These are phyloP conservation scores for Stygiomarasmius scandens DNA, from an alignment of 1,284 basidiomycete species.

Conservation along the genomic window DNA sequence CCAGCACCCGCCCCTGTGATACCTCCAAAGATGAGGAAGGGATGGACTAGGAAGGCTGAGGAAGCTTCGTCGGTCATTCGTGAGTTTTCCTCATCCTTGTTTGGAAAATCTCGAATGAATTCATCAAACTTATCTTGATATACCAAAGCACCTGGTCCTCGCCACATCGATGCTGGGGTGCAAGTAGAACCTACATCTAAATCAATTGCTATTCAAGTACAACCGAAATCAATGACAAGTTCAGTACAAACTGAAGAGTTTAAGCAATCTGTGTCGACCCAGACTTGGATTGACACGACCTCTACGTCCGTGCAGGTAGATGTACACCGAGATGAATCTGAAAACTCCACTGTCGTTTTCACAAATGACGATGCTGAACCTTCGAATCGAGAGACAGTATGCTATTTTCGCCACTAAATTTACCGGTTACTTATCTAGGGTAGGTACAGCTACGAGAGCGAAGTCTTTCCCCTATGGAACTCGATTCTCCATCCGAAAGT, in stretches of 20 bases:
- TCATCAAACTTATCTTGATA: constrained; percentile 30
- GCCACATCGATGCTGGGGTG: constrained; percentile 18
- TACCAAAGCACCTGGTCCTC: constrained; percentile 33
- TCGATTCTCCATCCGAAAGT: constrained; percentile 47
- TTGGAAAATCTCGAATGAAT: background rate
- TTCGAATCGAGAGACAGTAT: background rate
- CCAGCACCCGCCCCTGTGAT: constrained; percentile 33
- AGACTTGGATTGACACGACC: background rate
- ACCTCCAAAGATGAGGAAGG: constrained; percentile 61
- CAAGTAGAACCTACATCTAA: constrained; percentile 20
- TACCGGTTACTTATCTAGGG: background rate
- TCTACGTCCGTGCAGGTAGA: background rate
- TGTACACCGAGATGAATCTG: background rate
- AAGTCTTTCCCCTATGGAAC: constrained; percentile 60
- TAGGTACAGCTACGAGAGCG: constrained; percentile 29
- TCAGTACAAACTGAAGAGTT: constrained; percentile 24
- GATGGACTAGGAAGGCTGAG: constrained; percentile 50
- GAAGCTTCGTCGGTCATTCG: constrained; percentile 30
- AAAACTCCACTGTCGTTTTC: background rate
- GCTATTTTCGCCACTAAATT: background rate
- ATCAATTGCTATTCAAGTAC: background rate
- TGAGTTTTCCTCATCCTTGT: constrained; percentile 31
- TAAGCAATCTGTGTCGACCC: background rate
- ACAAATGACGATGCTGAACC: background rate
- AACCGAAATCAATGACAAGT: constrained; percentile 1